Percentiles rank a stretch among this genome's conserved stretches.
Evolutionary conservation across 371 early-diverging fungal species (phyloP).

Genomic region (Smittium culicis): DNA sequence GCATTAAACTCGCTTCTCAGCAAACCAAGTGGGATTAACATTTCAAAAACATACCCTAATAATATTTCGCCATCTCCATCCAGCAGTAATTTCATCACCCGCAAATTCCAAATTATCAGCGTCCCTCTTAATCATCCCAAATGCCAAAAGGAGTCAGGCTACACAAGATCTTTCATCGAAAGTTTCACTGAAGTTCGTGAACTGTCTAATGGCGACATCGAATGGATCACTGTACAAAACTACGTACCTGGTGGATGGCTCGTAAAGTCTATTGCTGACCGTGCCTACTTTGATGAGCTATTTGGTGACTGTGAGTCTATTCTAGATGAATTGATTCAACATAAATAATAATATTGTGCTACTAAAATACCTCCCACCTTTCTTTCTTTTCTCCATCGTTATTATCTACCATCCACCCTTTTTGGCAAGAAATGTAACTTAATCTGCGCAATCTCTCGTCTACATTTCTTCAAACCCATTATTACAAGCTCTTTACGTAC

Average conservation of each 20-base stretch:
- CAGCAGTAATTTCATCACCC: background rate
- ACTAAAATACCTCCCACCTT: too few relatives aligned
- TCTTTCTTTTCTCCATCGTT: too few relatives aligned
- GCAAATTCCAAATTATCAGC: constrained; percentile 23
- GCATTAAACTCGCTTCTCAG: too few relatives aligned
- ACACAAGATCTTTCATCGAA: constrained; percentile 26
- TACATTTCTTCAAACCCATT: too few relatives aligned
- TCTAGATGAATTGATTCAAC: background rate
- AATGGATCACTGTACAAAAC: constrained; percentile 26
- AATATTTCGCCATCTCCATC: background rate
- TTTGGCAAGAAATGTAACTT: too few relatives aligned
- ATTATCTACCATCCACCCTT: too few relatives aligned
- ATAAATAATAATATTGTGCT: background rate
- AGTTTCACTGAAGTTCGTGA: constrained; percentile 28
- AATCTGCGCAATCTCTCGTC: too few relatives aligned
- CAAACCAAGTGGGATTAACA: too few relatives aligned
- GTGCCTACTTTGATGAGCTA: constrained; percentile 5
- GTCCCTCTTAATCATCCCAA: constrained; percentile 17
- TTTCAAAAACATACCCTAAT: too few relatives aligned
- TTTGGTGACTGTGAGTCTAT: background rate
- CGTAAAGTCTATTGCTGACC: constrained; percentile 23
- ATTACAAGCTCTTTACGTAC: too few relatives aligned
- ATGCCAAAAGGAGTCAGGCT: constrained; percentile 19
- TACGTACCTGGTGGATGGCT: constrained; percentile 27
- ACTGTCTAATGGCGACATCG: constrained; percentile 20